Evolutionary conservation across 73 alveolate species (phyloP), one percentile per base, ranked within the genome.

Genomic region (Breviolum minutum): DNA sequence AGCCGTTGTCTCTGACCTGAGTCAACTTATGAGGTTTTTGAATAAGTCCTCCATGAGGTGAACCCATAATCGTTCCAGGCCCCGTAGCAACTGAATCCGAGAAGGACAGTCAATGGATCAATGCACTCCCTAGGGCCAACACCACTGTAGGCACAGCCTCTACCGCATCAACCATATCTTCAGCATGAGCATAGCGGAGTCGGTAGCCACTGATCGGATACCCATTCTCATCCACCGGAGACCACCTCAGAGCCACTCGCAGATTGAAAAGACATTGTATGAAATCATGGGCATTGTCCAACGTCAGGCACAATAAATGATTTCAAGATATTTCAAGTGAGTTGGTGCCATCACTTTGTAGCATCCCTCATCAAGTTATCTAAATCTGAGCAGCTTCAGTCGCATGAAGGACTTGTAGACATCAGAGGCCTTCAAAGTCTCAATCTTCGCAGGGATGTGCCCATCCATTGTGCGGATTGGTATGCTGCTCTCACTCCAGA

Each of bases 401-500:
- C 97, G 97, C 63, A 92, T 92, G 66, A 92, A 92, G 80, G 97
- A 92, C 79, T 92, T 29, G 97, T 92, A 92, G 77, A 92, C 71
- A 10, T 92, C 97, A 14, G 97, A 92, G 64, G 97, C 97, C 48
- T 29, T 63, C 54, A 92, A 54, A 64, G 82, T 80, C 86, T 92
- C 97, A 24, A 82, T 82, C 74, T 82, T 82, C 26, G 88, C 85
- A 74, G 97, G 97, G 69, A 80, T 92, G 64, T 68, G 79, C 29
- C 97, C 97, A 74, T 92, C 97, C 24, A 71, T 92, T 10, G 97
- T 92, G 13, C 97, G 97, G 80, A 92, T 76, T 14, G 97, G 97
- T 63, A 74, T 74, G 97, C 97, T 92, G 89, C 90, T 60, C n/a
- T 92, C 97, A 54, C 97, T 92, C 97, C 97, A 92, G 17, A 92